These are phyloP conservation scores for Pythium biforme DNA, from an alignment of 352 stramenopile species.

Conservation along the genomic window DNA sequence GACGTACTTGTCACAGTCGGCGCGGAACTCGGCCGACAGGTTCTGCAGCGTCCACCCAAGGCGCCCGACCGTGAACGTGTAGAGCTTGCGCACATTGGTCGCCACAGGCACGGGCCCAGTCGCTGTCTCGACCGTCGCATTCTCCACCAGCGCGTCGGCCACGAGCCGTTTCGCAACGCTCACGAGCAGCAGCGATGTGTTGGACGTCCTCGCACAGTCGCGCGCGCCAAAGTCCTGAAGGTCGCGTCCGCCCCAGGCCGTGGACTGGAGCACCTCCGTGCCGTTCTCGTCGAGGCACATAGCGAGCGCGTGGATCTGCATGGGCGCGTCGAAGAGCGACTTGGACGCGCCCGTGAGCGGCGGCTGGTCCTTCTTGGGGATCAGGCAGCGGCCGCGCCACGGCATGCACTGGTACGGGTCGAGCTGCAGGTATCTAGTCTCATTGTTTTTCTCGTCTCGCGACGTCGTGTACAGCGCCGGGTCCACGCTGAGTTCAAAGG, in stretches of 20 bases:
- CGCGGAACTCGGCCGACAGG: conserved; percentile 4
- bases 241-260: neutral
- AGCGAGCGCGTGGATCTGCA: conserved; percentile 13
- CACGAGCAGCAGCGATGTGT: conserved; percentile 11
- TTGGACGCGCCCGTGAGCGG: neutral
- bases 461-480: conserved; percentile 1
- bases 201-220: neutral
- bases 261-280: conserved; percentile 2
- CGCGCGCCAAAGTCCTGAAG: neutral
- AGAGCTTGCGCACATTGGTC: conserved; percentile 22
- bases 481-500: conserved; percentile 10
- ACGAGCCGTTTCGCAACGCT: conserved; percentile 12
- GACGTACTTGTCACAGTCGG: neutral
- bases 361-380: neutral
- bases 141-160: conserved; percentile 3
- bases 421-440: neutral
- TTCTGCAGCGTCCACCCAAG: conserved; percentile 20
- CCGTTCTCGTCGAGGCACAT: conserved; percentile 9
- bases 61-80: conserved; percentile 22
- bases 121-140: neutral
- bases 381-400: conserved; percentile 1
- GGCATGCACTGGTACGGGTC: conserved; percentile 1
- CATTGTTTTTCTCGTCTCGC: neutral
- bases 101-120: neutral
- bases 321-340: conserved; percentile 4